These are phyloP conservation scores for Zymoseptoria crescenta DNA, from an alignment of 2,329 filamentous ascomycete species.

Conservation along the genomic window DNA sequence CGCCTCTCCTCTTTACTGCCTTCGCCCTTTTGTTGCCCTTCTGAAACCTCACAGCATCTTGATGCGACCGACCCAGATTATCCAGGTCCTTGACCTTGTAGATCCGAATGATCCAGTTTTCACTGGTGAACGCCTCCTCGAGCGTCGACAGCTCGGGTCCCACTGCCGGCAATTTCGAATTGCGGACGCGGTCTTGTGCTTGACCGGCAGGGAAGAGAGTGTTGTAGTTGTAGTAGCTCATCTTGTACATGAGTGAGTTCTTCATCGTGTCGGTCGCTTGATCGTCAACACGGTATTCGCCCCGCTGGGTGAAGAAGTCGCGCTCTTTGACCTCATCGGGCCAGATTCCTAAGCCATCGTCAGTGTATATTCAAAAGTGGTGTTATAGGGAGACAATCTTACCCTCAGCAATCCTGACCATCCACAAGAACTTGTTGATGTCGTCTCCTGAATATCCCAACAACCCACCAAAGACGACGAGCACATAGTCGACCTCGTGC, in stretches of 20 bases:
- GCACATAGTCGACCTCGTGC: conserved; percentile 97
- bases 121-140: conserved; percentile 95
- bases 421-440: conserved; percentile 99
- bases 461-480: conserved; percentile 92
- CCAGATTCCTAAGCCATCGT: conserved; percentile 59
- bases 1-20: conserved; percentile 61
- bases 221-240: conserved; percentile 99
- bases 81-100: conserved; percentile 99
- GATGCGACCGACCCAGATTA: conserved; percentile 86
- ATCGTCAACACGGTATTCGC: conserved; percentile 93
- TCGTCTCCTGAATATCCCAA: conserved; percentile 97
- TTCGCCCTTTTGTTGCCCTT: conserved; percentile 70
- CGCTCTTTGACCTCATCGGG: conserved; percentile 98
- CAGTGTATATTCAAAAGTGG: conserved; percentile 1
- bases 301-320: conserved; percentile 85
- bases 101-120: conserved; percentile 99
- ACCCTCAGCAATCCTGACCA: conserved; percentile 97
- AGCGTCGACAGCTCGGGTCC: conserved; percentile 79
- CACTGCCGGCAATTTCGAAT: conserved; percentile 68
- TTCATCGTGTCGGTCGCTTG: conserved; percentile 93
- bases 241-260: conserved; percentile 99
- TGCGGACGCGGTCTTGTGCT: conserved; percentile 82
- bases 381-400: conserved; percentile 2
- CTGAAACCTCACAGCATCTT: conserved; percentile 60
- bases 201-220: conserved; percentile 85